These are phyloP conservation scores for Polytrichum commune DNA, from an alignment of 225 moss, liverwort and hornwort species.

Conservation along the genomic window DNA sequence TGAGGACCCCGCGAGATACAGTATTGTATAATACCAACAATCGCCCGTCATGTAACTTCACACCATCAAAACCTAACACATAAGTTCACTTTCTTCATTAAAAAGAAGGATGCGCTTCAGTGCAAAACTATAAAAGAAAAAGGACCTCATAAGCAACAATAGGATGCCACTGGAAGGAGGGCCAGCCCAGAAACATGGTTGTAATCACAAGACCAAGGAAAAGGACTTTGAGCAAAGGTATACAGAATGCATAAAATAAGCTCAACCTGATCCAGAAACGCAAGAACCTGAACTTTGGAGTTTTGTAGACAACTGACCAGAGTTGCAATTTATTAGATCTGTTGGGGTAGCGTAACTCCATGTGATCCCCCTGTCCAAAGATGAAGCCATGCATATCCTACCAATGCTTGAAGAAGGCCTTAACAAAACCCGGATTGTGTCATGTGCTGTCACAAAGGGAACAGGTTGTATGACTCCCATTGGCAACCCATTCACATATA, in stretches of 20 bases:
- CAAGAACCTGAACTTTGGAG: background rate
- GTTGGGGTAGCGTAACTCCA: slow-evolving; percentile 71
- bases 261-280: background rate
- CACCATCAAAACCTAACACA: slow-evolving; percentile 72
- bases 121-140: too few species aligned
- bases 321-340: slow-evolving; percentile 78
- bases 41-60: slow-evolving; percentile 74
- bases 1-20: slow-evolving; percentile 67
- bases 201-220: too few species aligned
- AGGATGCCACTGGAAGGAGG: too few species aligned
- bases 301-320: slow-evolving; percentile 27
- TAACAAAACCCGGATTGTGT: slow-evolving; percentile 49
- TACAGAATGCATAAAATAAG: background rate
- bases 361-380: slow-evolving; percentile 55
- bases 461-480: slow-evolving; percentile 85
- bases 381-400: slow-evolving; percentile 72
- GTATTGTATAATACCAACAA: slow-evolving; percentile 79
- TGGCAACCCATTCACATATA: slow-evolving; percentile 39
- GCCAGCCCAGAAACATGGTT: too few species aligned
- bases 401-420: slow-evolving; percentile 60
- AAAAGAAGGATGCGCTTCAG: background rate
- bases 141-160: too few species aligned
- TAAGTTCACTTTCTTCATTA: background rate
- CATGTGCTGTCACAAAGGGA: slow-evolving; percentile 44
- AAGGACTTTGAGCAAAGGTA: too few species aligned